phyloP scores from a whole-genome alignment of 441 rosid genomes.

The Aleurites moluccanus region DNA sequence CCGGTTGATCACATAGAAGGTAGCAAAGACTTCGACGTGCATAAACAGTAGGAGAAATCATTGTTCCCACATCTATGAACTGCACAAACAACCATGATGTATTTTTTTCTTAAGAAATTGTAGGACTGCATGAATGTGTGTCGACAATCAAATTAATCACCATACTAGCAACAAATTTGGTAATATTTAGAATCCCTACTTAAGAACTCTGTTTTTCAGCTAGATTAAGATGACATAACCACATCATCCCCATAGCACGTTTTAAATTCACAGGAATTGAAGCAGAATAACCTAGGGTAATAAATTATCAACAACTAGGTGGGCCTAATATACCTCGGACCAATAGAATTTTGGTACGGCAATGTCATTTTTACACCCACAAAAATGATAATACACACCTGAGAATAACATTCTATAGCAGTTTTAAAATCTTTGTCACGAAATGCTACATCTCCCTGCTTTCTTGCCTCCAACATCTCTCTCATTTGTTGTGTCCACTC shows the following conservation, averaged over 20 bases:
- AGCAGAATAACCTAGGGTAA: background rate
- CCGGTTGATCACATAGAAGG: conserved; percentile 83
- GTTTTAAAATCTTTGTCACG: conserved; percentile 76
- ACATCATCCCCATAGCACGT: background rate
- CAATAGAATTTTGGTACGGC: background rate
- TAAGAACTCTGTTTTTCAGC: background rate
- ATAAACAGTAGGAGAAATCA: conserved; percentile 90
- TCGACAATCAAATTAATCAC: background rate
- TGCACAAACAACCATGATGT: conserved; percentile 24
- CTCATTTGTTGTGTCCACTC: conserved; percentile 97
- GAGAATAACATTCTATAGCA: conserved; percentile 71
- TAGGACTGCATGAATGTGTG: background rate
- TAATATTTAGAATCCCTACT: background rate
- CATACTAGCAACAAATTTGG: background rate
- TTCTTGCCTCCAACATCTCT: conserved; percentile 87
- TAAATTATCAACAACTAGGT: background rate
- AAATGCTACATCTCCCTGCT: conserved; percentile 82
- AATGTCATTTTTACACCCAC: background rate
- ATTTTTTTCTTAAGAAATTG: background rate
- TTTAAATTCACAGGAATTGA: background rate
- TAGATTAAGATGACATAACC: background rate
- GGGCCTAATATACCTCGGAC: background rate
- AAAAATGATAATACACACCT: conserved; percentile 44
- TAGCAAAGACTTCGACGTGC: conserved; percentile 86
- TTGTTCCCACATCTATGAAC: conserved; percentile 89